phyloP scores from a whole-genome alignment of 2,329 filamentous ascomycete species.

The Colletotrichum sp. region DNA sequence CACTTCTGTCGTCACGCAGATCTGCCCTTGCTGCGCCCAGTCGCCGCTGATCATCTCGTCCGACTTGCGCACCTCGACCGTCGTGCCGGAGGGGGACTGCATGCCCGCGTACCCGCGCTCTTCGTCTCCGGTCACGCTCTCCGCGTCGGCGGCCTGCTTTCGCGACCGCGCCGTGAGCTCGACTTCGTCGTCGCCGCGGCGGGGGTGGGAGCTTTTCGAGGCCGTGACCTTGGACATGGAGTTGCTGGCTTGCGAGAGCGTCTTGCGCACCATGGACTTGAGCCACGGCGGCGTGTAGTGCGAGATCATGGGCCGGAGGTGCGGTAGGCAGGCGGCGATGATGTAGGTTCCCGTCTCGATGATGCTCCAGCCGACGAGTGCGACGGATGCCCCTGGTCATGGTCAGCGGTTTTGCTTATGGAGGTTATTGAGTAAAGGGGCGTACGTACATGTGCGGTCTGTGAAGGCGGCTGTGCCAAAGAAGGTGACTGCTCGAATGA shows the following conservation, averaged over 20 bases:
- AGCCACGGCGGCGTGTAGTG: constrained; percentile 18
- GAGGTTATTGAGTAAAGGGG: fast-evolving
- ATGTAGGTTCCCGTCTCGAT: constrained; percentile 22
- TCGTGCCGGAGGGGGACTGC: not conserved
- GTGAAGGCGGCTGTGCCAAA: constrained; percentile 10
- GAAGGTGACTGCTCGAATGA: constrained; percentile 13
- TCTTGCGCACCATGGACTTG: constrained; percentile 13
- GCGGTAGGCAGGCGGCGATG: constrained; percentile 27
- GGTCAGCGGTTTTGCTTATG: not conserved
- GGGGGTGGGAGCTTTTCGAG: not conserved
- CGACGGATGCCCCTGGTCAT: constrained; percentile 13
- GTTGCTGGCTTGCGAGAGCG: constrained; percentile 7
- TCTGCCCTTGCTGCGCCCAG: not conserved
- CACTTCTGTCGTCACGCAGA: constrained; percentile 10
- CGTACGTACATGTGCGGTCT: constrained; percentile 8
- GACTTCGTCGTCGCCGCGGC: constrained; percentile 3
- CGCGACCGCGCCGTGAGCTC: constrained; percentile 6
- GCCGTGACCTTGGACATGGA: not conserved
- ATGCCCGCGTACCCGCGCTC: constrained; percentile 1
- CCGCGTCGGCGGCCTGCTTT: not conserved
- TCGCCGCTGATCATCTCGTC: not conserved
- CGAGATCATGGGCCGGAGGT: constrained; percentile 23
- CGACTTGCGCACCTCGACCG: constrained; percentile 9
- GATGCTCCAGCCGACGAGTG: constrained; percentile 17
- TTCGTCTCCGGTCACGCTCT: not conserved